Evolutionary conservation across 169 alveolate species (phyloP).

Genomic region (Plasmodium coatneyi): DNA sequence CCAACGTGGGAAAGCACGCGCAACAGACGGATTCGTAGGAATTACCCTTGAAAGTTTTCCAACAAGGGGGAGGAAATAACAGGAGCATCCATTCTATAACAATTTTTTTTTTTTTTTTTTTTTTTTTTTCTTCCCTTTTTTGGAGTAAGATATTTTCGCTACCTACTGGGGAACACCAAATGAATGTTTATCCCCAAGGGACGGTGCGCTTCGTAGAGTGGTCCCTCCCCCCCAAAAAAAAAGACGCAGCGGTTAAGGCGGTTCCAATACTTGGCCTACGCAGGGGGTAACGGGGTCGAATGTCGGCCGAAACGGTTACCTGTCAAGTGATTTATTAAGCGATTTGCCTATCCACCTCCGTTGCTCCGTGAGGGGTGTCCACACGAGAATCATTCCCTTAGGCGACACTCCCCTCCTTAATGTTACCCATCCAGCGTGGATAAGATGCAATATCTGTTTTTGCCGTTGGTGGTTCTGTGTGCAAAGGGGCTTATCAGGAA

Average conservation of each 20-base stretch:
- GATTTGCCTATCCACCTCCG: not conserved
- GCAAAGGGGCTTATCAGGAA: slow-evolving; percentile 40
- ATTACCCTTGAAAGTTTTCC: not conserved
- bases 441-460: slow-evolving; percentile 37
- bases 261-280: not conserved
- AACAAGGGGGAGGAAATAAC: not conserved
- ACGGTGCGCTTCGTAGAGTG: not conserved
- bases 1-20: not conserved
- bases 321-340: not conserved
- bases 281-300: not conserved
- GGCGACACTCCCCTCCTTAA: not conserved
- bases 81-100: not conserved
- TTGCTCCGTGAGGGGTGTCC: no score
- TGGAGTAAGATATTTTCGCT: not conserved
- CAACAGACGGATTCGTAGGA: not conserved
- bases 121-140: not conserved
- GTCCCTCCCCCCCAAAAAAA: not conserved
- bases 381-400: not conserved
- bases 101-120: not conserved
- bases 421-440: not conserved
- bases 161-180: not conserved
- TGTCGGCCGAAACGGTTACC: not conserved
- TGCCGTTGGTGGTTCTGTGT: not conserved
- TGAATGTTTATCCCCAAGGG: not conserved
- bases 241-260: not conserved